Evolutionary conservation across 1,139 yeast species (phyloP), one percentile per base, ranked within the genome.

Genomic region (Blastobotrys petasosporus): DNA sequence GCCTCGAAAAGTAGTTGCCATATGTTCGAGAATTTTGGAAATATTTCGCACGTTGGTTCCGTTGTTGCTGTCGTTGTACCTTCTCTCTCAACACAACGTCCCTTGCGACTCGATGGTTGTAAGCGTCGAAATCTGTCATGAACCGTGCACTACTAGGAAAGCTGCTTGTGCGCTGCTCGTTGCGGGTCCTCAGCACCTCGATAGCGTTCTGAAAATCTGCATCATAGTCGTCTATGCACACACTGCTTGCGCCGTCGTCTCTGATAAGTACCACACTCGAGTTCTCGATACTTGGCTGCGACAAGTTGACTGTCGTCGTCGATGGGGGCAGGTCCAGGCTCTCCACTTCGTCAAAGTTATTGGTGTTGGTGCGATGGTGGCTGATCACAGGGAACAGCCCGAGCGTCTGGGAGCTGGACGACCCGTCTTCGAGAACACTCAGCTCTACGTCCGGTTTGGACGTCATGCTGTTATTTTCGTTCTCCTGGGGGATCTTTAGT

Each of bases 51-150:
- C 51, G 47, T 12, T 45, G 47, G 35, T 49, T 47, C 23, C 50
- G 47, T 40, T 54, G 50, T 7, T 59, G 56, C 31, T 54, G 45
- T 15, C 56, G 47, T 12, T 56, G 49, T 2, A 49, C 54, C 49
- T 57, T 60, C 34, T 58, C 60, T 41, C 58, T 55, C 6, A 68
- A 52, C 13, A 58, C 53, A n/a, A 69, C 62, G 35, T 69, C 72
- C 31, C 62, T 54, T 15, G 65, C 64, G 0, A 70, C 58, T 28
- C 61, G 52, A 12, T 55, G 61, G 38, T 66, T 66, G 50, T 70
- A 73, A 20, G 55, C 58, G 20, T 67, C 70, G 51, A 70, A 73
- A 41, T 73, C 76, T 2, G 37, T 13, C 13, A 15, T 30, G 28
- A 39, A 10, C 13, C 34, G 10, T 23, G 23, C 30, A 44, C 32